phyloP scores from a whole-genome alignment of 208 protist genomes.

The Leptomonas pyrrhocoris region DNA sequence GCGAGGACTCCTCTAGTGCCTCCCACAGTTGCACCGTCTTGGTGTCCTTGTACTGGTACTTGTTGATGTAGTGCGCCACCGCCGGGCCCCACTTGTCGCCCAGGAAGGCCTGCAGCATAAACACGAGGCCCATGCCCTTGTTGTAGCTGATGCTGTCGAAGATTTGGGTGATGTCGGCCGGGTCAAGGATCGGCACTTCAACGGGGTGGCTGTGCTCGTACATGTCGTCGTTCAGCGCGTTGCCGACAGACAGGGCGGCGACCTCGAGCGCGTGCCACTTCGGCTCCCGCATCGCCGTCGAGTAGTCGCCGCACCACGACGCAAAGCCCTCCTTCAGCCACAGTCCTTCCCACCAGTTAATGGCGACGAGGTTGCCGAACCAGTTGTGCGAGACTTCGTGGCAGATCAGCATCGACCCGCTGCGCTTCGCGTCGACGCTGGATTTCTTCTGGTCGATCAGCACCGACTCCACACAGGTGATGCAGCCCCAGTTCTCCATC shows the following conservation, averaged over 20 bases:
- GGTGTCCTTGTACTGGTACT: slow-evolving; percentile 92
- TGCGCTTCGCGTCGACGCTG: slow-evolving; percentile 70
- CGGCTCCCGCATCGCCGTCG: slow-evolving; percentile 74
- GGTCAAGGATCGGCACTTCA: slow-evolving; percentile 92
- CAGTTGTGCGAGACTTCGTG: slow-evolving; percentile 98
- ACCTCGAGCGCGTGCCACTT: slow-evolving; percentile 91
- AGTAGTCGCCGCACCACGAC: slow-evolving; percentile 94
- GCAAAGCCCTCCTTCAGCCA: slow-evolving; percentile 99
- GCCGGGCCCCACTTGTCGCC: slow-evolving; percentile 90
- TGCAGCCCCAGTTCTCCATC: slow-evolving; percentile 97
- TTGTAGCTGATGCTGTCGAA: slow-evolving; percentile 98
- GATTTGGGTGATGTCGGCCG: slow-evolving; percentile 95
- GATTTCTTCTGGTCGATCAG: slow-evolving; percentile 80
- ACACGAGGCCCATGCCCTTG: slow-evolving; percentile 94
- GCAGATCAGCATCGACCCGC: slow-evolving; percentile 87
- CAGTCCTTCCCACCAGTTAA: slow-evolving; percentile 98
- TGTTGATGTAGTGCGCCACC: slow-evolving; percentile 92
- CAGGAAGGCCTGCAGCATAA: slow-evolving; percentile 93
- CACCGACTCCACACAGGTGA: slow-evolving; percentile 93
- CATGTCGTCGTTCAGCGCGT: slow-evolving; percentile 90
- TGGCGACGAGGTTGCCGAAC: slow-evolving; percentile 99
- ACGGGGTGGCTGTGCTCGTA: slow-evolving; percentile 95
- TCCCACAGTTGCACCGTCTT: slow-evolving; percentile 96
- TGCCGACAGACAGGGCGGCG: slow-evolving; percentile 57
- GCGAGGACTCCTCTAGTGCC: slow-evolving; percentile 84